Conservation (phyloP, 2,329 filamentous ascomycete genomes). For the Cadophora malorum region DNA sequence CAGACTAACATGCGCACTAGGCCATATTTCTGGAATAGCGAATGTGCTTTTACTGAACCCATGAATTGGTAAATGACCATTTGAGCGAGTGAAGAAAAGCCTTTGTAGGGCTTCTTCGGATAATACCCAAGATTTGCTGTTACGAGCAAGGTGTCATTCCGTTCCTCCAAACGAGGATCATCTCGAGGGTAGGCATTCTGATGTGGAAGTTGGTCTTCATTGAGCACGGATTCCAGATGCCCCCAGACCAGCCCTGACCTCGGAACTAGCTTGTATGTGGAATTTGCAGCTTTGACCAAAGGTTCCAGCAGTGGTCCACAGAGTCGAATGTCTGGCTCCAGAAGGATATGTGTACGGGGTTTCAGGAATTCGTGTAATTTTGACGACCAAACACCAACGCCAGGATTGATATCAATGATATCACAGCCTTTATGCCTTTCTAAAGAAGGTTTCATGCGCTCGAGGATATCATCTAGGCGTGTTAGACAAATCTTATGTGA, state of each 20-base stretch:
- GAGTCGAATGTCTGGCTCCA: conserved; percentile 70
- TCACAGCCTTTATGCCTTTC: conserved; percentile 78
- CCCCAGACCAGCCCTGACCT: conserved; percentile 65
- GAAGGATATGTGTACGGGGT: conserved; percentile 81
- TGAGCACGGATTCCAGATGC: conserved; percentile 62
- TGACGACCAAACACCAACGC: conserved; percentile 77
- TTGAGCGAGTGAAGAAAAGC: conserved; percentile 61
- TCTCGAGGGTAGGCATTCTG: conserved; percentile 53
- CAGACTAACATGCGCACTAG: conserved; percentile 81
- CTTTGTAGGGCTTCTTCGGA: conserved; percentile 56
- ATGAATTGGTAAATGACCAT: conserved; percentile 69
- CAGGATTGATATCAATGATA: conserved; percentile 86
- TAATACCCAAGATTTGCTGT: conserved; percentile 68
- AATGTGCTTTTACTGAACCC: conserved; percentile 60
- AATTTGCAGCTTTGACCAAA: conserved; percentile 57
- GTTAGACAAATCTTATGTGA: conserved; percentile 20
- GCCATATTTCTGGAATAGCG: conserved; percentile 76
- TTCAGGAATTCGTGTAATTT: conserved; percentile 77
- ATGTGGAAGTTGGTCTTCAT: conserved; percentile 57
- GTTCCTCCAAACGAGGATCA: conserved; percentile 48
- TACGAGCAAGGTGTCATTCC: conserved; percentile 78
- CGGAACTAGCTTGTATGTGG: conserved; percentile 56
- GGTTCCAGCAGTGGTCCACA: conserved; percentile 68
- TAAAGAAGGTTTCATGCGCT: conserved; percentile 73
- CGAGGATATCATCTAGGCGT: conserved; percentile 50